These are phyloP conservation scores for Pelargonium myrrhifolium DNA, from an alignment of 441 rosid genomes.

Conservation along the genomic window DNA sequence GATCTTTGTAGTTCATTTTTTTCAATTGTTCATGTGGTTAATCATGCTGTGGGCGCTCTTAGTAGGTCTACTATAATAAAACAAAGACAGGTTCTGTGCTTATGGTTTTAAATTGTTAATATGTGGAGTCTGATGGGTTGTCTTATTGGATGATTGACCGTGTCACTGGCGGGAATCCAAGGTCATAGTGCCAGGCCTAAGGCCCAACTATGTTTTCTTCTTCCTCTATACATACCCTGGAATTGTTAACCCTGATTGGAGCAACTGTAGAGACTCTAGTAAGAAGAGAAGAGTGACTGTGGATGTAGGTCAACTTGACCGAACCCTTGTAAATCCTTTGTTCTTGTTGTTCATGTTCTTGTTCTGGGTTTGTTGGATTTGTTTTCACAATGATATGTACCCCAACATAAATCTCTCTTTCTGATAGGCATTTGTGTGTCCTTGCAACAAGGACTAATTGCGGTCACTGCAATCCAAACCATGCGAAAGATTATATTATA, in stretches of 20 bases:
- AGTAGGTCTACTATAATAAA: neutral
- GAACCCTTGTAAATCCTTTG: too few species aligned
- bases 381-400: too few species aligned
- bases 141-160: too few species aligned
- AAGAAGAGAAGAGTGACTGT: too few species aligned
- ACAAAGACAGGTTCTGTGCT: neutral
- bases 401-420: neutral
- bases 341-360: too few species aligned
- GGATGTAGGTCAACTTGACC: too few species aligned
- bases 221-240: neutral
- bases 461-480: neutral
- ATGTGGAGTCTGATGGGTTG: too few species aligned
- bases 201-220: neutral
- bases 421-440: neutral
- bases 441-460: constrained; percentile 2
- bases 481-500: neutral
- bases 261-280: too few species aligned
- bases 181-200: too few species aligned
- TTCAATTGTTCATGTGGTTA: neutral
- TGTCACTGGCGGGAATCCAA: too few species aligned
- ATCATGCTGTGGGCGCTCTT: neutral
- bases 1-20: neutral
- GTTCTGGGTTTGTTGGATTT: too few species aligned
- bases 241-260: too few species aligned
- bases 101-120: neutral